These are phyloP conservation scores for Macadamia integrifolia DNA, from an alignment of 164 flowering plant genomes.

Conservation along the genomic window DNA sequence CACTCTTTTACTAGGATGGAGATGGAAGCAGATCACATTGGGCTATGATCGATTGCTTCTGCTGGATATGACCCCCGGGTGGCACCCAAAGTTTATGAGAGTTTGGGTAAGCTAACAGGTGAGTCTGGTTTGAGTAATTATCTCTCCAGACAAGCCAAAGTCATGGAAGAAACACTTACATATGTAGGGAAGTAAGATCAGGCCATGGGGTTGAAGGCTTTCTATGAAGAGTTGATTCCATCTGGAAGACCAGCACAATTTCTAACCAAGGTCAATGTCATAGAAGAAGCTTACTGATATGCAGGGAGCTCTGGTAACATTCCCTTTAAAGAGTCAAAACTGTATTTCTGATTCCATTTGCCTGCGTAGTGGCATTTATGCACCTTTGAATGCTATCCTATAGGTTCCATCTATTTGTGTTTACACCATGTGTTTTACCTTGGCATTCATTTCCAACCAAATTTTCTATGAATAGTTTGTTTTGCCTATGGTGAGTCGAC, in stretches of 20 bases:
- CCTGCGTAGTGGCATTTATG: too few species aligned
- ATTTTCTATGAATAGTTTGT: too few species aligned
- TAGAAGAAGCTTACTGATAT: neutral
- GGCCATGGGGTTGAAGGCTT: slow-evolving; percentile 79
- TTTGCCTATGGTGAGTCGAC: too few species aligned
- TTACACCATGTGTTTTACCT: too few species aligned
- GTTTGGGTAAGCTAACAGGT: slow-evolving; percentile 60
- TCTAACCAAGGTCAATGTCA: neutral
- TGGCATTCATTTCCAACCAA: too few species aligned
- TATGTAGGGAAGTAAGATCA: slow-evolving; percentile 53
- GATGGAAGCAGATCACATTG: slow-evolving; percentile 95
- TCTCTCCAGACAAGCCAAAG: slow-evolving; percentile 75
- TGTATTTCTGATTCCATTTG: too few species aligned
- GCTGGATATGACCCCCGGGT: slow-evolving; percentile 93
- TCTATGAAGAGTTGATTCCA: slow-evolving; percentile 23
- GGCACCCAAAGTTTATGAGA: slow-evolving; percentile 84
- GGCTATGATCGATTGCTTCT: slow-evolving; percentile 73
- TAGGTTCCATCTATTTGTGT: too few species aligned
- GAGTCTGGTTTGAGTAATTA: slow-evolving; percentile 62
- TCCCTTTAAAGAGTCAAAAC: too few species aligned
- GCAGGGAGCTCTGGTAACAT: too few species aligned
- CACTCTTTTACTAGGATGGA: slow-evolving; percentile 63
- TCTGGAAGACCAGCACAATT: neutral
- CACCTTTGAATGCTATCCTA: too few species aligned
- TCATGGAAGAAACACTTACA: slow-evolving; percentile 89